phyloP scores from a whole-genome alignment of 352 stramenopile genomes.

The Pythium sp. region DNA sequence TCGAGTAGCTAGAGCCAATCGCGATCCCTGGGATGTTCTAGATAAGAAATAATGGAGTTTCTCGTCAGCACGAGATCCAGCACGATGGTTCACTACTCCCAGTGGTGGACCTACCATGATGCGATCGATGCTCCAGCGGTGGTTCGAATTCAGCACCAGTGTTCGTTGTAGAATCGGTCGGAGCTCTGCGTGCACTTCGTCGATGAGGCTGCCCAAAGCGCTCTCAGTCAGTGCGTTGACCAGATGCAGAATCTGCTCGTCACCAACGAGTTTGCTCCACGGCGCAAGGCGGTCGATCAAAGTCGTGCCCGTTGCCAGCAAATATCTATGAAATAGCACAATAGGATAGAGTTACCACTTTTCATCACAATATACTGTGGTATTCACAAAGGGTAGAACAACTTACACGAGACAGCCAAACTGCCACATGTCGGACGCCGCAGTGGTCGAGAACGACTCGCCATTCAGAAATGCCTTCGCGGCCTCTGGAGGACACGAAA shows the following conservation, averaged over 20 bases:
- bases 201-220: slow-evolving; percentile 38
- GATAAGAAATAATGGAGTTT: neutral
- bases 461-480: slow-evolving; percentile 40
- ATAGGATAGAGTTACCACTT: neutral
- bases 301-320: slow-evolving; percentile 42
- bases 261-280: slow-evolving; percentile 34
- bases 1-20: neutral
- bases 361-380: neutral
- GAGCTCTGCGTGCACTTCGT: slow-evolving; percentile 28
- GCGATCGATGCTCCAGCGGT: slow-evolving; percentile 49
- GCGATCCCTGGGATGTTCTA: slow-evolving; percentile 1
- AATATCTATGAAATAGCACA: slow-evolving; percentile 28
- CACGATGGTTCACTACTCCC: neutral
- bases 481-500: slow-evolving; percentile 48
- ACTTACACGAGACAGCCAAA: slow-evolving; percentile 72
- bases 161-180: slow-evolving; percentile 41
- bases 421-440: slow-evolving; percentile 67
- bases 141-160: slow-evolving; percentile 37
- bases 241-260: slow-evolving; percentile 45
- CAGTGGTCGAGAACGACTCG: slow-evolving; percentile 40
- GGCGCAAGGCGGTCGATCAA: slow-evolving; percentile 45
- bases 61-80: neutral
- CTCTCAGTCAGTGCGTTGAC: slow-evolving; percentile 54
- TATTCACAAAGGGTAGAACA: neutral
- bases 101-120: slow-evolving; percentile 27